Evolutionary conservation across 2,329 filamentous ascomycete genomes (phyloP), one percentile per base, ranked within the genome.

Genomic region (Colletotrichum aenigma): DNA sequence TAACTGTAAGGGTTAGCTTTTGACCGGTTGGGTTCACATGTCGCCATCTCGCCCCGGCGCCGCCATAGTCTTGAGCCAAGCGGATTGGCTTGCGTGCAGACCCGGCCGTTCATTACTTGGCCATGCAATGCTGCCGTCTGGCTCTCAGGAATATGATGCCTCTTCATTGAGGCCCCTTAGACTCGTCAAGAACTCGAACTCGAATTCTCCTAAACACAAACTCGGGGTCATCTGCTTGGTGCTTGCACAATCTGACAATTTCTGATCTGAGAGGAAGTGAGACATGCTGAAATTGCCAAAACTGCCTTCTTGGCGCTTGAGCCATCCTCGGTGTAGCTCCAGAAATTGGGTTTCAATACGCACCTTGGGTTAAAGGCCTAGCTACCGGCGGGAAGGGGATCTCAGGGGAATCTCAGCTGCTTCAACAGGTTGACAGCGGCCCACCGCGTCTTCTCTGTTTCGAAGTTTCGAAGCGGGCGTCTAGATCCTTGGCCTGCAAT

Each of bases 341-440:
- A 48, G 43, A n/a, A n/a, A n/a, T 13, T 48, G 43, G 10, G n/a
- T 48, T 48, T 21, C n/a, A n/a, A 48, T 12, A 48, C 43, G n/a
- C n/a, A 48, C 43, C 18, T 48, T 21, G 43, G 43, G 43, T 48
- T 21, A 10, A 10, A 48, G n/a, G 43, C 43, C 58, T 32, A 16
- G 58, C 26, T 61, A 24, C 24, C 28, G 21, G 24, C 55, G 55
- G 15, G 26, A 26, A 58, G 55, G 24, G 55, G 21, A 28, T 56
- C 34, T n/a, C 30, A 56, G 52, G 32, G 26, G 24, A 71, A n/a
- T 12, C n/a, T 24, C n/a, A 60, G 9, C 52, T 48, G 58, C 60
- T 26, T 43, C 43, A 65, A 30, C 15, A 28, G 67, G 18, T 73
- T 68, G 74, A 75, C 74, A 73, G 70, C 70, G 64, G 74, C 69